Evolutionary conservation across 345 rosid species (phyloP).

Genomic region (Rhodamnia rubescens): DNA sequence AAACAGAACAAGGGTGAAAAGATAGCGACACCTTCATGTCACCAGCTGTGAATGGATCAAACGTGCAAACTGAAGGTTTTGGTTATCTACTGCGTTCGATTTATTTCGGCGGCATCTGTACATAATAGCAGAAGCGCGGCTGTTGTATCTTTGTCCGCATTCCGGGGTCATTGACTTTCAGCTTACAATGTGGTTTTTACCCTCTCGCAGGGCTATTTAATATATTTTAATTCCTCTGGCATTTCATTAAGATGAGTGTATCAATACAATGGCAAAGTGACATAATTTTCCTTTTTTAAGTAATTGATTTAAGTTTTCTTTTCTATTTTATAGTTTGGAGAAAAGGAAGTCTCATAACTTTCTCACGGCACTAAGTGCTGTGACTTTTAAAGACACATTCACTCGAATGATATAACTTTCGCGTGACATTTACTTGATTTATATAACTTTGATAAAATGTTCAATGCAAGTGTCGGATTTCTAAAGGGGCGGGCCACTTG

Average conservation of each 20-base stretch:
- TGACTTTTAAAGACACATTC: too few relatives aligned
- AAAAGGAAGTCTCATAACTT: not conserved
- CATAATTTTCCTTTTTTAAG: not conserved
- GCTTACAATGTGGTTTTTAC: not conserved
- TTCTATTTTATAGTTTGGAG: not conserved
- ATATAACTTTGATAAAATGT: too few relatives aligned
- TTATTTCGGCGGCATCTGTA: not conserved
- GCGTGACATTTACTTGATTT: too few relatives aligned
- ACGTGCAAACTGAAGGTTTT: not conserved
- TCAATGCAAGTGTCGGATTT: too few relatives aligned
- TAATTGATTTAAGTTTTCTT: not conserved
- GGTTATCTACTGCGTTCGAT: not conserved
- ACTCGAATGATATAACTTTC: too few relatives aligned
- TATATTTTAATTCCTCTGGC: not conserved
- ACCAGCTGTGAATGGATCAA: not conserved
- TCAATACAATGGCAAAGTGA: not conserved
- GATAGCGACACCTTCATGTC: not conserved
- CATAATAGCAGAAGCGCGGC: not conserved
- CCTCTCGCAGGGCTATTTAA: not conserved
- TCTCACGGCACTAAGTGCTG: too few relatives aligned
- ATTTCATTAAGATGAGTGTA: not conserved
- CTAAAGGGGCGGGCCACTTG: too few relatives aligned
- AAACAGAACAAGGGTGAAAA: conserved; percentile 5
- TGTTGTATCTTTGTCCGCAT: not conserved
- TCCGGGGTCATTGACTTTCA: not conserved